Conservation (phyloP, 2,329 filamentous ascomycete species). For the Fusarium dimerum region DNA sequence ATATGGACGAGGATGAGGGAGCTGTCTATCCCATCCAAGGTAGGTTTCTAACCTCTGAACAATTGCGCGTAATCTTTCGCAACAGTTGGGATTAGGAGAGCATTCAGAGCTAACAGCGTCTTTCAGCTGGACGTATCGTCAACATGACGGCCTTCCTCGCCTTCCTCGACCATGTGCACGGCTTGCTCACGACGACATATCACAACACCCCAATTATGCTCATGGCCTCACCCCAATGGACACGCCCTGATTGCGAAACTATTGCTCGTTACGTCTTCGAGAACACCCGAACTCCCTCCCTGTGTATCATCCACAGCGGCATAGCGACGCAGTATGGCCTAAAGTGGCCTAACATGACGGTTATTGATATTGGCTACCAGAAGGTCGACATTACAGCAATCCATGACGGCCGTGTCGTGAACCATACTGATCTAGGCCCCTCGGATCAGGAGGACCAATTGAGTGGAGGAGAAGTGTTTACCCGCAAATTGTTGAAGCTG, state of each 20-base stretch:
- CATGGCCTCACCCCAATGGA: slow-evolving; percentile 88
- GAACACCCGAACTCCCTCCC: slow-evolving; percentile 90
- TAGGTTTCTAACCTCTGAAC: slow-evolving; percentile 29
- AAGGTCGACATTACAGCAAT: slow-evolving; percentile 94
- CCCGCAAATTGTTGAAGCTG: slow-evolving; percentile 68
- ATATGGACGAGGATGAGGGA: slow-evolving; percentile 82
- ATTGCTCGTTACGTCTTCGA: slow-evolving; percentile 96
- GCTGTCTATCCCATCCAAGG: slow-evolving; percentile 83
- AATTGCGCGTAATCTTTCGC: slow-evolving; percentile 4
- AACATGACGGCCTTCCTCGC: slow-evolving; percentile 94
- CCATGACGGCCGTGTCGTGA: slow-evolving; percentile 75
- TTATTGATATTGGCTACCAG: slow-evolving; percentile 87
- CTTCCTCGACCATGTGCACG: slow-evolving; percentile 88
- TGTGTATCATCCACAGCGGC: slow-evolving; percentile 87
- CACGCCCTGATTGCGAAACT: slow-evolving; percentile 79
- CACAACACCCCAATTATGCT: slow-evolving; percentile 96
- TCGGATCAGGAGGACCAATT: slow-evolving; percentile 50
- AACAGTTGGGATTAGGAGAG: neutral
- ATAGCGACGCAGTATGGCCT: slow-evolving; percentile 85
- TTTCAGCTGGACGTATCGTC: slow-evolving; percentile 72
- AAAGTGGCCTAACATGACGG: slow-evolving; percentile 72
- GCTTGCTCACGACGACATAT: slow-evolving; percentile 84
- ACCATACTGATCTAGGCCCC: slow-evolving; percentile 62
- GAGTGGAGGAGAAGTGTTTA: slow-evolving; percentile 88
- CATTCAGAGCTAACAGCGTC: slow-evolving; percentile 14